Percentiles rank a stretch among this genome's conserved stretches.
phyloP scores from a whole-genome alignment of 345 rosid genomes.

The Passiflora organensis region DNA sequence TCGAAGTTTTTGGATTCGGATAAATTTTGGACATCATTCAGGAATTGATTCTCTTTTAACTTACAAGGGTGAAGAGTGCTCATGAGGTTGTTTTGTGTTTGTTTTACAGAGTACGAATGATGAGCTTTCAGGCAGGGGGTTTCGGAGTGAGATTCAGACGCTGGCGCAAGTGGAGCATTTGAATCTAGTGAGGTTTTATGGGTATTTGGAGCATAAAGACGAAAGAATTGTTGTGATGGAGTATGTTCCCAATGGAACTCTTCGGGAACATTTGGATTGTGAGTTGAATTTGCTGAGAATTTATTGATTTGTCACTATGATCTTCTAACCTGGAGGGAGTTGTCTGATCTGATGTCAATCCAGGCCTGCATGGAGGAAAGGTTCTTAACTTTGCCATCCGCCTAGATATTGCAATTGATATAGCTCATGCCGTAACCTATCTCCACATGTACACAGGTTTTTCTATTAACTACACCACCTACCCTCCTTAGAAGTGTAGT shows the following conservation, averaged over 20 bases:
- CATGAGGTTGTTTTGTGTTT: constrained; percentile 2
- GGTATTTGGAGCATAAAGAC: constrained; percentile 56
- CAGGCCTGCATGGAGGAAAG: constrained; percentile 61
- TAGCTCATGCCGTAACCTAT: constrained; percentile 92
- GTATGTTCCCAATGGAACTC: constrained; percentile 84
- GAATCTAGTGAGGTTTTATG: constrained; percentile 72
- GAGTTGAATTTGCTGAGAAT: constrained; percentile 26
- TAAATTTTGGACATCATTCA: too few relatives aligned
- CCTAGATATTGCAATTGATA: constrained; percentile 72
- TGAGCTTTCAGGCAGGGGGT: constrained; percentile 69
- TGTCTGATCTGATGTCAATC: constrained; percentile 13
- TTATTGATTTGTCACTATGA: neutral
- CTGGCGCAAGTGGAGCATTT: constrained; percentile 77
- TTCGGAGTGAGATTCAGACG: constrained; percentile 69
- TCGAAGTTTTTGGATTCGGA: too few relatives aligned
- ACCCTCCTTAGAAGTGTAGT: neutral
- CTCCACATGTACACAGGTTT: constrained; percentile 95
- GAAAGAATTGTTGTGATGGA: constrained; percentile 78
- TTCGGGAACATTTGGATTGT: constrained; percentile 91
- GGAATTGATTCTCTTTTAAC: too few relatives aligned
- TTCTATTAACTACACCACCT: neutral
- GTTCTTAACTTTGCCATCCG: constrained; percentile 59
- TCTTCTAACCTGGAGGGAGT: constrained; percentile 3
- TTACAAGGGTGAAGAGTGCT: too few relatives aligned
- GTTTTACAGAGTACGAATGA: constrained; percentile 63